Conservation (phyloP, 768 basidiomycete genomes). For the Rhodotorula kratochvilovae region DNA sequence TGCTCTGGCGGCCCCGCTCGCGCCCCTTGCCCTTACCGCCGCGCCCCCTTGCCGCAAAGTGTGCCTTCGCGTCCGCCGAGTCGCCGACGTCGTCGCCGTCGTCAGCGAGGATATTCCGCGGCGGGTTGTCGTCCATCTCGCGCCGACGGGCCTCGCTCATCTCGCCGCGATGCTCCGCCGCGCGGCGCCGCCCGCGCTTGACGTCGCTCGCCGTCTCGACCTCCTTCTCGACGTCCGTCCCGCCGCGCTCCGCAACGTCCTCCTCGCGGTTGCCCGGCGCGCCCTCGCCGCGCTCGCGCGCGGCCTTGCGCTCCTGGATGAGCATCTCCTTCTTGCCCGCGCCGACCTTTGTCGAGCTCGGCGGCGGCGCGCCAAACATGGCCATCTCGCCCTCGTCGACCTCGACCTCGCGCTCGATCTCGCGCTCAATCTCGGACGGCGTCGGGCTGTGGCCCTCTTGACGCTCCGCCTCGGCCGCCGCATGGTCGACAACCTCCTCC, state of each 20-base stretch:
- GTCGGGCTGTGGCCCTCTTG: not conserved
- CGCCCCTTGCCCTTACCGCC: conserved; percentile 1
- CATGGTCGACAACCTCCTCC: not conserved
- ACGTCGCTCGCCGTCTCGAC: conserved; percentile 8
- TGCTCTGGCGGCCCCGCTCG: not conserved
- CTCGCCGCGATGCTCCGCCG: conserved; percentile 6
- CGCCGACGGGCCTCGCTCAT: not conserved
- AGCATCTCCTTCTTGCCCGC: conserved; percentile 17
- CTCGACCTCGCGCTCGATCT: conserved; percentile 1
- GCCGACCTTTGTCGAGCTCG: conserved; percentile 5
- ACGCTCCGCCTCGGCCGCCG: not conserved
- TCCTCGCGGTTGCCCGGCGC: not conserved
- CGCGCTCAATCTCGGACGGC: not conserved
- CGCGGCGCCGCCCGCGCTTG: conserved; percentile 8
- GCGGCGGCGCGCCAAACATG: conserved; percentile 35
- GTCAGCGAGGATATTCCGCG: conserved; percentile 26
- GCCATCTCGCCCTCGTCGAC: conserved; percentile 18
- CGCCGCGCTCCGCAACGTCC: conserved; percentile 21
- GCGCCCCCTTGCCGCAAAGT: not conserved
- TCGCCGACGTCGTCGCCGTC: conserved; percentile 22
- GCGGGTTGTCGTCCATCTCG: conserved; percentile 35
- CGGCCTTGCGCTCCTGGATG: conserved; percentile 1
- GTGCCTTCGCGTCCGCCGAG: not conserved
- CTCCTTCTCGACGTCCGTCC: conserved; percentile 24
- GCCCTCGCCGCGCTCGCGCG: not conserved